Evolutionary conservation across 371 early-diverging fungal species (phyloP), one percentile per base, ranked within the genome.

Genomic region (Mortierella sp.): DNA sequence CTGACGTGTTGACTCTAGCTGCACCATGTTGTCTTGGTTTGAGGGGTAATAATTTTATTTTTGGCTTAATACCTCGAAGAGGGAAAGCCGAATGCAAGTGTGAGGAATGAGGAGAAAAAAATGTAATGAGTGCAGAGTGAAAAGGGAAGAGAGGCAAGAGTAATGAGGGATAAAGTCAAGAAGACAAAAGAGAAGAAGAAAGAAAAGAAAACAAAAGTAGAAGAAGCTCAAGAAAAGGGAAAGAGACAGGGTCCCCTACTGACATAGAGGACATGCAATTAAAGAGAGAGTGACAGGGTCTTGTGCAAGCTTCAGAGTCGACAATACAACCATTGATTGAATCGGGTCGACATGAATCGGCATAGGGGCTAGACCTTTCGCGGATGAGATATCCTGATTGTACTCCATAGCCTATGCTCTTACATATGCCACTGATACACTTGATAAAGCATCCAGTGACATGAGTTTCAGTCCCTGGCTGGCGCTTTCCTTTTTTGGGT

Each of bases 11-110:
- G 58, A 7, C 11, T 11, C 34, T 29, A 29, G 31, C 9, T 31
- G 58, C 31, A 55, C 31, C 58, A 55, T 55, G 24, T 52, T 55
- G 55, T 55, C 34, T 55, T 55, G 58, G 29, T 31, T 8, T 55
- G 34, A 55, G 58, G 58, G 31, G 58, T 31, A 26, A 26, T 14
- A 29, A 29, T 55, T 55, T 55, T 5, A 16, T 55, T 16, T 1
- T 13, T 55, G 7, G 47, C 22, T 2, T 29, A 19, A 29, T 55
- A 31, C 8, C 58, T 55, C 31, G 58, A 55, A 16, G 58, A 2
- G 31, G 34, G 29, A 29, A 55, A 31, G 29, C 58, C 58, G 58
- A 55, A n/a, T n/a, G n/a, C n/a, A n/a, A n/a, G n/a, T 29, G 58
- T 31, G 29, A 13, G 19, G 8, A 55, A 9, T 24, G 53, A 52